A percentile compares a stretch with the other conserved stretches of the same genome.
Conservation (phyloP, 371 early-diverging fungal species). For the Lichtheimia ornata region DNA sequence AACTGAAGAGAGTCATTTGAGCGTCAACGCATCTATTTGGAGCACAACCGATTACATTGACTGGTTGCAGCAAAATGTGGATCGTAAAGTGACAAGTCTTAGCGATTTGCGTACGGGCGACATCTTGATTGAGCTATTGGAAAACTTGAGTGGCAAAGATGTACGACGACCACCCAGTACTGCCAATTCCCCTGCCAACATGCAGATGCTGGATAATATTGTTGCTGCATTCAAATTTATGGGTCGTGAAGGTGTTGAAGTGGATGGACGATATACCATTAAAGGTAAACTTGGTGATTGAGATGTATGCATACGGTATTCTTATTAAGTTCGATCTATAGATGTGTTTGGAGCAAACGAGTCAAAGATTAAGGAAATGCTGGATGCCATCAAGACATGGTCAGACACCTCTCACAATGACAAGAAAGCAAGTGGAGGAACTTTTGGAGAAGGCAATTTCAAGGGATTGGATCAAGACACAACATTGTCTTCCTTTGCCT, state of each 20-base stretch:
- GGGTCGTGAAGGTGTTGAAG: conserved; percentile 54
- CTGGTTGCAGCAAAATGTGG: conserved; percentile 58
- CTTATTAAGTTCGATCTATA: not conserved
- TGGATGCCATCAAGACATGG: conserved; percentile 43
- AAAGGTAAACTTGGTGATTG: conserved; percentile 35
- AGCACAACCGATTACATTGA: conserved; percentile 43
- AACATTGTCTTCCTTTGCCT: not conserved
- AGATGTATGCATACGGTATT: no score
- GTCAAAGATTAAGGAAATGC: conserved; percentile 47
- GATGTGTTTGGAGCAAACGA: conserved; percentile 56
- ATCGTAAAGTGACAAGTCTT: conserved; percentile 18
- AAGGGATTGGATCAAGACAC: conserved; percentile 19
- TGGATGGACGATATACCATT: conserved; percentile 55
- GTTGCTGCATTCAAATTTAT: conserved; percentile 62
- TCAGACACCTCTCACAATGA: conserved; percentile 17
- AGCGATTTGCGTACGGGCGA: conserved; percentile 53
- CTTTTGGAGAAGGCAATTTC: conserved; percentile 32
- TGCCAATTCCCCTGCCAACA: conserved; percentile 21
- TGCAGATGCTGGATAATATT: conserved; percentile 47
- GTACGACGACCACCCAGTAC: conserved; percentile 31
- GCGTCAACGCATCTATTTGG: conserved; percentile 13
- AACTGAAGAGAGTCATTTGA: conserved; percentile 17
- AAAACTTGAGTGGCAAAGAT: conserved; percentile 47
- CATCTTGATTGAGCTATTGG: conserved; percentile 50
- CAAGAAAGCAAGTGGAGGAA: conserved; percentile 35